These are phyloP conservation scores for Acanthamoeba healyi DNA, from an alignment of 208 protist species.

Conservation along the genomic window DNA sequence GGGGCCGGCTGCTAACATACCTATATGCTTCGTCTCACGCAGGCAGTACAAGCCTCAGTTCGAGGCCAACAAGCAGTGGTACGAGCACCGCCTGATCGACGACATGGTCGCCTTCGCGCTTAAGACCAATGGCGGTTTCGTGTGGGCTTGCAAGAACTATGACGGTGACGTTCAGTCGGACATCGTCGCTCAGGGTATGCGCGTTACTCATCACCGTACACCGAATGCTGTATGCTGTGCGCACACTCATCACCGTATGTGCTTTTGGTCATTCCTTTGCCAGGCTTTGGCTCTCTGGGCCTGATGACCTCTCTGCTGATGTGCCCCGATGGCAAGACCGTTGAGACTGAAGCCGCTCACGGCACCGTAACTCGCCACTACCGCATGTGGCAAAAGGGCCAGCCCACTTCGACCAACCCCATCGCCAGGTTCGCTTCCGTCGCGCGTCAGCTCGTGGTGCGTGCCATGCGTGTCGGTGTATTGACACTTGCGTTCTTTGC, in stretches of 20 bases:
- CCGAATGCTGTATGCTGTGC: not conserved
- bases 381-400: constrained; percentile 96
- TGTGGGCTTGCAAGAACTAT: constrained; percentile 99
- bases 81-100: constrained; percentile 97
- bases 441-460: not conserved
- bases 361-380: constrained; percentile 98
- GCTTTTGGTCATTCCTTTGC: not conserved
- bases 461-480: not conserved
- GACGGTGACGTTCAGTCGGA: constrained; percentile 99
- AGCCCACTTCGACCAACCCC: constrained; percentile 97
- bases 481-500: not conserved
- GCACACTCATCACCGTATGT: not conserved
- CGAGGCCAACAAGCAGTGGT: constrained; percentile 58
- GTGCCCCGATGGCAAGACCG: constrained; percentile 97
- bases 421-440: constrained; percentile 92
- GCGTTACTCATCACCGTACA: not conserved
- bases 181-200: constrained; percentile 95
- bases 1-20: no score
- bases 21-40: not conserved
- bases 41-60: constrained; percentile 69
- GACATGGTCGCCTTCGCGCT: constrained; percentile 95
- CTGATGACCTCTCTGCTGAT: constrained; percentile 98
- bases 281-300: constrained; percentile 95
- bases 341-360: constrained; percentile 98
- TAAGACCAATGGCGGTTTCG: constrained; percentile 92